Conservation (phyloP, 768 basidiomycete species). For the Collybia sordida region DNA sequence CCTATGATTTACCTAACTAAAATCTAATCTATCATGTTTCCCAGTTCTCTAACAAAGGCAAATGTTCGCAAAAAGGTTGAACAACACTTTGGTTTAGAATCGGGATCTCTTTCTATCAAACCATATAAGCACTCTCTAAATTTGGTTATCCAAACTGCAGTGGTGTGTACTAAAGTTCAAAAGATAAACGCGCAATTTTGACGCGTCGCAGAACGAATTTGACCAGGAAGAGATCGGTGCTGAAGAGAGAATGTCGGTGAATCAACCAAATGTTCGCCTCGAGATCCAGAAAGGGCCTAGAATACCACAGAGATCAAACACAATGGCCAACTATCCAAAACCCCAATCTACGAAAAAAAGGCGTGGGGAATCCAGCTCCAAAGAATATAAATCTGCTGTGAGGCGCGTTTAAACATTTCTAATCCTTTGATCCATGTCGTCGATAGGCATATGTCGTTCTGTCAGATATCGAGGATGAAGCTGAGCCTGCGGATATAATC, state of each 20-base stretch:
- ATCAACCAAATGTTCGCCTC: slow-evolving; percentile 6
- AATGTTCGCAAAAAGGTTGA: slow-evolving; percentile 54
- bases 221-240: slow-evolving; percentile 3
- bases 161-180: slow-evolving; percentile 22
- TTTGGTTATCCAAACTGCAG: slow-evolving; percentile 32
- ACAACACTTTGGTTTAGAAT: slow-evolving; percentile 39
- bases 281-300: slow-evolving; percentile 3
- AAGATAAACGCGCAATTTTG: not conserved
- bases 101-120: slow-evolving; percentile 39
- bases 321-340: too few species aligned
- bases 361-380: slow-evolving; percentile 13
- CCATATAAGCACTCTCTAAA: slow-evolving; percentile 51
- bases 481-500: not conserved
- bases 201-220: not conserved
- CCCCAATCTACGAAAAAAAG: slow-evolving; percentile 12
- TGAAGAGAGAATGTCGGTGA: slow-evolving; percentile 5
- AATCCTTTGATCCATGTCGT: slow-evolving; percentile 11
- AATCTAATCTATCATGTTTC: too few species aligned
- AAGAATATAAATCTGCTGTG: slow-evolving; percentile 39
- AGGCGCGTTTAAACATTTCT: slow-evolving; percentile 1
- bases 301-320: not conserved
- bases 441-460: slow-evolving; percentile 30
- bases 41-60: slow-evolving; percentile 38
- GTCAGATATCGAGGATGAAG: slow-evolving; percentile 38
- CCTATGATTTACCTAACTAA: too few species aligned